Conservation (phyloP, 2,329 filamentous ascomycete species). For the Calonectria pteridis region DNA sequence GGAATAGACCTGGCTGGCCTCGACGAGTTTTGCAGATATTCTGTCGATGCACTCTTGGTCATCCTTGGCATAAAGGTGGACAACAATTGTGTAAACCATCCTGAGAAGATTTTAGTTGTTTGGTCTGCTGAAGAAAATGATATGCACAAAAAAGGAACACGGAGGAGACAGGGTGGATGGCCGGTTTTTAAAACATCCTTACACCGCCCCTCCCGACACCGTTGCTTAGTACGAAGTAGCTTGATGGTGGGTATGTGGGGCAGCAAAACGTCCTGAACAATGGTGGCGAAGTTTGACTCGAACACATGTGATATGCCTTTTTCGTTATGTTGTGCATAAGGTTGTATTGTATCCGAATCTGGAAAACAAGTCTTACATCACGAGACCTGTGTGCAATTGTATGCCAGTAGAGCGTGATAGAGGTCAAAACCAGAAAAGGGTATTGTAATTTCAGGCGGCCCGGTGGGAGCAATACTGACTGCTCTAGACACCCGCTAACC, state of each 20-base stretch:
- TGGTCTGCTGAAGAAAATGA: background rate
- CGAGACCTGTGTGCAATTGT: background rate
- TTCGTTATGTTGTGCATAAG: background rate
- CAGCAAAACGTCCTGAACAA: background rate
- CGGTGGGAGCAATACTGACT: background rate
- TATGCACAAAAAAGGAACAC: background rate
- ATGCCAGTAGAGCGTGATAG: background rate
- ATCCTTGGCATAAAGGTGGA: slow-evolving; percentile 78
- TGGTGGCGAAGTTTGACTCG: background rate
- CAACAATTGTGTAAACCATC: slow-evolving; percentile 78
- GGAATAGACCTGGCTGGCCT: slow-evolving; percentile 79
- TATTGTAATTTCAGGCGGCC: background rate
- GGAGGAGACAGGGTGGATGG: background rate
- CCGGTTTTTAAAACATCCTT: background rate
- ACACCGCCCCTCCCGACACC: background rate
- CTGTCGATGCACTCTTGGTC: slow-evolving; percentile 73
- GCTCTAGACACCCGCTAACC: background rate
- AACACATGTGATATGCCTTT: background rate
- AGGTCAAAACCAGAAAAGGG: background rate
- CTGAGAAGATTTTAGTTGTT: slow-evolving; percentile 39
- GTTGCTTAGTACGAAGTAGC: background rate
- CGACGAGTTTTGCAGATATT: slow-evolving; percentile 78
- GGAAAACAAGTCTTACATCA: background rate
- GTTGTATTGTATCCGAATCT: background rate
- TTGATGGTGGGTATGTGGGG: background rate